Percentiles rank a stretch among this genome's conserved stretches.
Conservation (phyloP, 2,329 filamentous ascomycete genomes). For the Aspergillus cejpii region DNA sequence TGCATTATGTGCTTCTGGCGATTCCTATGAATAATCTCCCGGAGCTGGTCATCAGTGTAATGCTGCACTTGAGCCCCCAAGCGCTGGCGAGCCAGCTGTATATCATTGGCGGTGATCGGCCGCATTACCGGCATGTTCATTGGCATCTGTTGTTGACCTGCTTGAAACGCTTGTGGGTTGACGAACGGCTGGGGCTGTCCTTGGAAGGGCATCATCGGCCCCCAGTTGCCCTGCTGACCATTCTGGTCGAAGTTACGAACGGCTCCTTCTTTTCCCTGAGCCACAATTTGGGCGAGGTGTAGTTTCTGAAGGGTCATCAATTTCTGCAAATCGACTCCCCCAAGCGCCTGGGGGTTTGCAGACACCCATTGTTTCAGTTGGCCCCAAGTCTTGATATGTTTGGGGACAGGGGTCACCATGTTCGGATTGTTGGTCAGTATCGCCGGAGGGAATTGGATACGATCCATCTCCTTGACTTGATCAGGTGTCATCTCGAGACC, state of each 20-base stretch:
- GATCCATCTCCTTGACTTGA: conserved; percentile 42
- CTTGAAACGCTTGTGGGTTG: conserved; percentile 24
- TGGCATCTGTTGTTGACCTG: conserved; percentile 24
- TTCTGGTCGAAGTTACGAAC: conserved; percentile 21
- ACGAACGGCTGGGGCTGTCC: conserved; percentile 25
- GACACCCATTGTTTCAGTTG: conserved; percentile 51
- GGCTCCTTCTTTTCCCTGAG: conserved; percentile 22
- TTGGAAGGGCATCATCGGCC: conserved; percentile 21
- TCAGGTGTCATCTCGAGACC: conserved; percentile 36
- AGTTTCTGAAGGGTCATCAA: conserved; percentile 38
- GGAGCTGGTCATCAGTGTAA: conserved; percentile 41
- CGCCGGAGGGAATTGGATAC: conserved; percentile 31
- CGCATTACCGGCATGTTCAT: conserved; percentile 28
- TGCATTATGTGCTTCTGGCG: conserved; percentile 34
- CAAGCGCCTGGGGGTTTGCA: conserved; percentile 42
- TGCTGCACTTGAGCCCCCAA: conserved; percentile 30
- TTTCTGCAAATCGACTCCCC: conserved; percentile 37
- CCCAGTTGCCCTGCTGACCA: conserved; percentile 21
- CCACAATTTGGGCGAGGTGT: conserved; percentile 40
- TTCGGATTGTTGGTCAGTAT: conserved; percentile 32
- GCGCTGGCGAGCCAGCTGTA: conserved; percentile 33
- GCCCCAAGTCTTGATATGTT: conserved; percentile 50
- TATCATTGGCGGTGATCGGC: conserved; percentile 32
- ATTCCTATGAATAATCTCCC: conserved; percentile 30
- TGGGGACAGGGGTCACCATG: conserved; percentile 39